Percentiles rank a stretch among this genome's conserved stretches.
phyloP scores from a whole-genome alignment of 2,329 filamentous ascomycete species.

The Lachnellula cervina region DNA sequence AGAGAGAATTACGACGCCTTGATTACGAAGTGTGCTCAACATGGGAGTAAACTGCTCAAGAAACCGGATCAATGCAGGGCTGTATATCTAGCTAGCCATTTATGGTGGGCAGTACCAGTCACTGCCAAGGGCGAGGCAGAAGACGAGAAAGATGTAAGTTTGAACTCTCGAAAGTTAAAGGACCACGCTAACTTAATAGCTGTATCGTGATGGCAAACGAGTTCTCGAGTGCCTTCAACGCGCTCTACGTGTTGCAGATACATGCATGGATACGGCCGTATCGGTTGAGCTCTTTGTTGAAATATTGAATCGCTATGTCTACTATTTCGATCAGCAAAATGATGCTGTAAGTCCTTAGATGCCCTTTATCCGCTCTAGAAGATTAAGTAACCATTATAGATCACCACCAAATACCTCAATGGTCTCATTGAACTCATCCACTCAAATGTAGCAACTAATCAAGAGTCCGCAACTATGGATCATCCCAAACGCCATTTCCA shows the following conservation, averaged over 20 bases:
- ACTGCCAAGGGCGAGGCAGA: conserved; percentile 74
- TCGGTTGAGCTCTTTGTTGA: conserved; percentile 98
- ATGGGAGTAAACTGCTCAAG: conserved; percentile 93
- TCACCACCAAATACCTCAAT: conserved; percentile 97
- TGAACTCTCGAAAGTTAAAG: not conserved
- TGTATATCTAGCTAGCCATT: conserved; percentile 90
- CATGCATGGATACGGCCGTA: conserved; percentile 97
- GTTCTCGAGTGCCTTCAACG: conserved; percentile 95
- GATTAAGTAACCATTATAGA: conserved; percentile 36
- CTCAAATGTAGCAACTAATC: conserved; percentile 83
- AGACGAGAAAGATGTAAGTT: conserved; percentile 70
- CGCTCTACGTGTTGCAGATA: conserved; percentile 91
- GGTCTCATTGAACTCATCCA: conserved; percentile 97
- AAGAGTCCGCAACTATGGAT: conserved; percentile 77
- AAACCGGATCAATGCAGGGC: conserved; percentile 98
- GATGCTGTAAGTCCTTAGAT: conserved; percentile 62
- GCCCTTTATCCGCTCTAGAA: conserved; percentile 6
- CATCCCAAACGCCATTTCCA: conserved; percentile 91
- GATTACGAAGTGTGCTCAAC: conserved; percentile 94
- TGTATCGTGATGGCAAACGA: conserved; percentile 95
- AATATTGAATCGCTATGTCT: conserved; percentile 96
- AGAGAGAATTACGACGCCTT: conserved; percentile 98
- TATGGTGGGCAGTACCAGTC: conserved; percentile 96
- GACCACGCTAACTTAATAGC: conserved; percentile 44
- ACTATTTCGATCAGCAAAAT: conserved; percentile 99